Base-by-base conservation (phyloP, 2,329 filamentous ascomycete genomes). In the Iodosphaeria phyllophila region DNA sequence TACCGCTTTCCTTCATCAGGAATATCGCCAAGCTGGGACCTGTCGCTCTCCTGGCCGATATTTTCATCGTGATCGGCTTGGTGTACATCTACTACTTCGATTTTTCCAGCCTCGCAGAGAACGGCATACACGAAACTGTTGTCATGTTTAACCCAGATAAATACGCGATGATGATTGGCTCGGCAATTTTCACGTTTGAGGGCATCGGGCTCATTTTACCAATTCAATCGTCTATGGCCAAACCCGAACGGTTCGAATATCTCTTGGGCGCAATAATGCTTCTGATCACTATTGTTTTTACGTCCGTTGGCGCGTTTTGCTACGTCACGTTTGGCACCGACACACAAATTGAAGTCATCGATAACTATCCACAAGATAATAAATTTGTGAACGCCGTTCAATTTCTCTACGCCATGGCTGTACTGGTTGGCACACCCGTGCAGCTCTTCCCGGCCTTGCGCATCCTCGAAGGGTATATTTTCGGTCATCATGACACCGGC, bases 171-270 rank as follows among this genome's bases (percentile, higher is more conserved):
- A 80, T 74, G 14, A 62, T 82, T 23, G 75, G 75, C 26, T 67
- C 72, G 2, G 68, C 73, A 18, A 79, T 82, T 40, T 82, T 80
- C 49, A 79, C 75, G 1, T 82, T 79, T 36, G 75, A 82, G 42
- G 75, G 75, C 23, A 80, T 82, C 23, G 75, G 75, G 1, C 63
- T 82, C 13, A 78, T 82, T 33, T 53, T 82, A 6, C 75, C 75
- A 0, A 82, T 82, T 27, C 73, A 80, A 42, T 74, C 72, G 6
- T 74, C 69, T 28, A 82, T 82, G 75, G 65, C 64, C 37, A 55
- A 70, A 29, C 75, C 75, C 0, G 55, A 77, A 32, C 59, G 69
- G 11, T 82, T 82, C 37, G 60, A 65, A 35, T 55, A 54, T 28
- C 58, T 82, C 3, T 62, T 82, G 2, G 74, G 59, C 31, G 35